These are phyloP conservation scores for Fonsecaea multimorphosa DNA, from an alignment of 2,329 filamentous ascomycete genomes.

Conservation along the genomic window DNA sequence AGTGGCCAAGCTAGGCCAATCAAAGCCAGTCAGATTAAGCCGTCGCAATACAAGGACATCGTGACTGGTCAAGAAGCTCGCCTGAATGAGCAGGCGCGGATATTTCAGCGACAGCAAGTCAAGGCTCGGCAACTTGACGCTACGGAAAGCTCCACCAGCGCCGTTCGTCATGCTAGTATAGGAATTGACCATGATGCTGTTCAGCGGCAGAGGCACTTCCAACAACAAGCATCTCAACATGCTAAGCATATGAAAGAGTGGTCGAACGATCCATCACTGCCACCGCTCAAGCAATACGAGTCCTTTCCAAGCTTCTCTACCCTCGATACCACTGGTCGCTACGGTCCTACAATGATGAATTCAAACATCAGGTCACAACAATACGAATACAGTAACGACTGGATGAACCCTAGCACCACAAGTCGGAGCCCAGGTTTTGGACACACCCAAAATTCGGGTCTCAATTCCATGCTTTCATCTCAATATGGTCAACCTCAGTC, in stretches of 20 bases:
- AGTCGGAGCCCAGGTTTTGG: constrained; percentile 20
- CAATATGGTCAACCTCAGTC: constrained; percentile 24
- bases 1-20: constrained; percentile 26
- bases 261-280: constrained; percentile 36
- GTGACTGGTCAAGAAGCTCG: constrained; percentile 37
- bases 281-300: constrained; percentile 32
- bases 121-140: constrained; percentile 35
- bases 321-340: constrained; percentile 15
- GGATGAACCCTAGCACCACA: constrained; percentile 33
- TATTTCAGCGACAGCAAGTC: constrained; percentile 39
- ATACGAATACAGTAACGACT: constrained; percentile 37
- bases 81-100: constrained; percentile 39
- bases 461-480: constrained; percentile 28
- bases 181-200: constrained; percentile 38
- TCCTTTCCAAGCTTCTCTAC: constrained; percentile 27
- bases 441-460: constrained; percentile 20
- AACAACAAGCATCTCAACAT: constrained; percentile 38
- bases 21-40: constrained; percentile 29
- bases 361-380: constrained; percentile 28
- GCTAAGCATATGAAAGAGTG: constrained; percentile 37
- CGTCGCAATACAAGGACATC: constrained; percentile 35
- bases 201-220: constrained; percentile 39
- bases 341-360: constrained; percentile 29
- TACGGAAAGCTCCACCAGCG: constrained; percentile 14
- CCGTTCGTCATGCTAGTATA: constrained; percentile 23